These are phyloP conservation scores for Mrakia hoshinonis DNA, from an alignment of 768 basidiomycete genomes.

Conservation along the genomic window DNA sequence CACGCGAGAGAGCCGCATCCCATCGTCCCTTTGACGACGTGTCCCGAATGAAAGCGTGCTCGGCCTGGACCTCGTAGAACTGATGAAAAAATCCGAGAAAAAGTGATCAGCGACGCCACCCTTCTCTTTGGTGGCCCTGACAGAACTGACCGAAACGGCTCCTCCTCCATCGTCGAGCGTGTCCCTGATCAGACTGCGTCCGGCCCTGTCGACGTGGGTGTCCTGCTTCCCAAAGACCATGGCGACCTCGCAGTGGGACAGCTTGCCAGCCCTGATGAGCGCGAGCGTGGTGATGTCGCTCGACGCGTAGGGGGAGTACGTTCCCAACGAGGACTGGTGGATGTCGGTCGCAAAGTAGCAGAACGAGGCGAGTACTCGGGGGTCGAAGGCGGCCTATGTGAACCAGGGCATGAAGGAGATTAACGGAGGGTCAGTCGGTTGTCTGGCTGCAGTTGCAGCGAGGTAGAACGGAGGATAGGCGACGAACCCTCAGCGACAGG, in stretches of 20 bases:
- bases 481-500: constrained; percentile 24
- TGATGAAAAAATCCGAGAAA: constrained; percentile 34
- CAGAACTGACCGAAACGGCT: constrained; percentile 54
- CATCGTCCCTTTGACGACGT: constrained; percentile 61
- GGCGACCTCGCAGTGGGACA: constrained; percentile 73
- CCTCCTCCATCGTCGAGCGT: constrained; percentile 73
- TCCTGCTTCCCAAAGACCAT: constrained; percentile 98
- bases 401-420: background rate
- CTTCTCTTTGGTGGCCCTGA: background rate
- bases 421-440: background rate
- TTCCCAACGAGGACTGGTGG: constrained; percentile 72
- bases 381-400: constrained; percentile 73
- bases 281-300: constrained; percentile 54
- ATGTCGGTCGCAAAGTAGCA: constrained; percentile 88
- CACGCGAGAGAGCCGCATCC: constrained; percentile 82
- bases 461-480: constrained; percentile 53
- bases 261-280: constrained; percentile 66
- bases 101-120: background rate
- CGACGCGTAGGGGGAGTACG: constrained; percentile 40
- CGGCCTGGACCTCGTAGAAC: constrained; percentile 94
- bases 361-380: constrained; percentile 68
- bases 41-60: constrained; percentile 86
- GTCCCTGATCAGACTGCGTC: constrained; percentile 73
- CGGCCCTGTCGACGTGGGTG: constrained; percentile 82
- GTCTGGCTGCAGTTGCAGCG: constrained; percentile 21